Percentiles rank a stretch among this genome's conserved stretches.
These are phyloP conservation scores for Lasiosphaeria miniovina DNA, from an alignment of 495 filamentous ascomycete genomes.

Conservation along the genomic window DNA sequence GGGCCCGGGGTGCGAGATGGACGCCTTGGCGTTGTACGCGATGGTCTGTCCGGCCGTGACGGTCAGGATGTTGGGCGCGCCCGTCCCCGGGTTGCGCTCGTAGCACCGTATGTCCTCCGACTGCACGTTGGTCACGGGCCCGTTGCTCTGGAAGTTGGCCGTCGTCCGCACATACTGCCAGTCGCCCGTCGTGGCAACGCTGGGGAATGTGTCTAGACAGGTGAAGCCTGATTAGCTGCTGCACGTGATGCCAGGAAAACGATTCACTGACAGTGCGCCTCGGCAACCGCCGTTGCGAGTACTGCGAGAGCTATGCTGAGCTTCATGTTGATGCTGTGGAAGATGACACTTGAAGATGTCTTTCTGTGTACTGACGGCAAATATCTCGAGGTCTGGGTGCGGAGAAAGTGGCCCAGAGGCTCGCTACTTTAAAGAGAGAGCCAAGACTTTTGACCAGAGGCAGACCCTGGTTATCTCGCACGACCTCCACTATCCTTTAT, in stretches of 20 bases:
- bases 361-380: neutral
- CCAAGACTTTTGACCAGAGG: neutral
- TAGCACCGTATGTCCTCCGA: constrained; percentile 50
- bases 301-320: constrained; percentile 29
- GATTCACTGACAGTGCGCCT: constrained; percentile 40
- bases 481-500: neutral
- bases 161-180: constrained; percentile 51
- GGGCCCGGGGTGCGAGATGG: constrained; percentile 51
- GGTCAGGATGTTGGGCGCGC: constrained; percentile 34
- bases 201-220: constrained; percentile 28
- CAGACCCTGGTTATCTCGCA: neutral
- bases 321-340: constrained; percentile 32
- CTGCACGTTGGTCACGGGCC: constrained; percentile 49
- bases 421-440: neutral
- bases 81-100: constrained; percentile 40
- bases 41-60: constrained; percentile 47
- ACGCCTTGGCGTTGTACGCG: constrained; percentile 43
- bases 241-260: neutral
- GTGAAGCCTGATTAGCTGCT: neutral
- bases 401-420: too few relatives aligned
- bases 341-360: neutral
- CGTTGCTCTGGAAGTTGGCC: constrained; percentile 51
- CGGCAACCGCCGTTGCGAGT: constrained; percentile 33
- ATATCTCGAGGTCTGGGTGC: too few relatives aligned
- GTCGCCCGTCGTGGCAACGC: constrained; percentile 33